Conservation (phyloP, 2,329 filamentous ascomycete genomes). For the Sclerotinia nivalis region DNA sequence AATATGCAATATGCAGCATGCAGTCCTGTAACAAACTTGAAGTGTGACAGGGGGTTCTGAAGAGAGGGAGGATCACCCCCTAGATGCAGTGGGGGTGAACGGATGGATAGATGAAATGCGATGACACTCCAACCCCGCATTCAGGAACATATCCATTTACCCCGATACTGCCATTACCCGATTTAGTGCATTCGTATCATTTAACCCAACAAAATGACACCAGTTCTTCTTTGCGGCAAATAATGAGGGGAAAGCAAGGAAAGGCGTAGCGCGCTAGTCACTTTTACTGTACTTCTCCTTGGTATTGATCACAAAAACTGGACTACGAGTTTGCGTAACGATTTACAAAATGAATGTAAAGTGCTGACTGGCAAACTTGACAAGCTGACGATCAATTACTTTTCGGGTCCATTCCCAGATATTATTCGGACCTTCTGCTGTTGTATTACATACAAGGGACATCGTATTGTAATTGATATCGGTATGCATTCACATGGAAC, state of each 20-base stretch:
- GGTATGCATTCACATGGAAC: background rate
- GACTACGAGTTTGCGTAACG: background rate
- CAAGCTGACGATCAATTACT: background rate
- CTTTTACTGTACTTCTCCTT: background rate
- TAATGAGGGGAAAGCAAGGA: background rate
- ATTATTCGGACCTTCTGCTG: slow-evolving; percentile 5
- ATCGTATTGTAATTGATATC: background rate
- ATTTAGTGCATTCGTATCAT: background rate
- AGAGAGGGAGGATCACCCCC: background rate
- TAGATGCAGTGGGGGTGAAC: background rate
- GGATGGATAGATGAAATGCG: background rate
- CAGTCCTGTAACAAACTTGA: background rate
- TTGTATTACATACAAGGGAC: background rate
- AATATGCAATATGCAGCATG: background rate
- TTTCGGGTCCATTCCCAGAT: background rate
- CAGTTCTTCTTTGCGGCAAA: background rate
- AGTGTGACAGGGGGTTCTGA: background rate
- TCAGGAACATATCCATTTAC: slow-evolving; percentile 1
- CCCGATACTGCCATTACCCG: background rate
- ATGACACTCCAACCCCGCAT: background rate
- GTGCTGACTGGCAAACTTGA: background rate
- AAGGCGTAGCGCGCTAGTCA: background rate
- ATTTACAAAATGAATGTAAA: background rate
- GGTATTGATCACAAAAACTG: background rate
- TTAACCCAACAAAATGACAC: background rate